phyloP scores from a whole-genome alignment of 2,329 filamentous ascomycete species.

The Phoma herbarum region DNA sequence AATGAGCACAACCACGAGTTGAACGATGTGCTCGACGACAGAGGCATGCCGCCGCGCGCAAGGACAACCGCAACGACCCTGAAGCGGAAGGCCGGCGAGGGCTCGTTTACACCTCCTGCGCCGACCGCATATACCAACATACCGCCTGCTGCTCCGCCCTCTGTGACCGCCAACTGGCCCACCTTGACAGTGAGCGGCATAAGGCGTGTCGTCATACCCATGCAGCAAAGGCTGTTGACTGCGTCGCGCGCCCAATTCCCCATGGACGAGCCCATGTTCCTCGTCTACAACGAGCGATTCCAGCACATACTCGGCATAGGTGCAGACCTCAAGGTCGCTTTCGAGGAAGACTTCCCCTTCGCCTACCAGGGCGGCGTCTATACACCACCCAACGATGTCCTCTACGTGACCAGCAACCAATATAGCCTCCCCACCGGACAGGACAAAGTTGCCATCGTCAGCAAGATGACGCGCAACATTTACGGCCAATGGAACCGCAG shows the following conservation, averaged over 20 bases:
- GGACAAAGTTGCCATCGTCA: conserved; percentile 33
- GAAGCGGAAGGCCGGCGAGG: conserved; percentile 6
- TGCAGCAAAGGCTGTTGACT: conserved; percentile 24
- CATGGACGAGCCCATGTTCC: conserved; percentile 18
- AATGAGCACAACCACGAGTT: conserved; percentile 24
- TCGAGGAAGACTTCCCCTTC: conserved; percentile 72
- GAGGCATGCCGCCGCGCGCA: conserved; percentile 25
- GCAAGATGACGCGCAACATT: conserved; percentile 24
- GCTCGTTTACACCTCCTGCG: conserved; percentile 12
- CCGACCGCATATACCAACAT: conserved; percentile 17
- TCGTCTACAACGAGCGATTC: conserved; percentile 23
- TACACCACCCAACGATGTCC: conserved; percentile 40
- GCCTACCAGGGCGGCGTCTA: conserved; percentile 61
- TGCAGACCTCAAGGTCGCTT: conserved; percentile 24
- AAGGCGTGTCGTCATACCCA: conserved; percentile 13
- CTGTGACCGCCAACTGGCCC: conserved; percentile 19
- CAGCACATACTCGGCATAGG: conserved; percentile 18
- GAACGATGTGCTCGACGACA: conserved; percentile 22
- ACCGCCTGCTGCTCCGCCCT: neutral
- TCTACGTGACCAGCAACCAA: conserved; percentile 54
- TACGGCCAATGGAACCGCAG: conserved; percentile 22
- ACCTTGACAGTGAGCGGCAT: conserved; percentile 18
- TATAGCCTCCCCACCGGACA: conserved; percentile 27
- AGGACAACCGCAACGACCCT: conserved; percentile 7
- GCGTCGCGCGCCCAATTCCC: conserved; percentile 15